Evolutionary conservation across 148 eudicot genomes (phyloP), one percentile per base, ranked within the genome.

Genomic region (Salicornia ramosissima): DNA sequence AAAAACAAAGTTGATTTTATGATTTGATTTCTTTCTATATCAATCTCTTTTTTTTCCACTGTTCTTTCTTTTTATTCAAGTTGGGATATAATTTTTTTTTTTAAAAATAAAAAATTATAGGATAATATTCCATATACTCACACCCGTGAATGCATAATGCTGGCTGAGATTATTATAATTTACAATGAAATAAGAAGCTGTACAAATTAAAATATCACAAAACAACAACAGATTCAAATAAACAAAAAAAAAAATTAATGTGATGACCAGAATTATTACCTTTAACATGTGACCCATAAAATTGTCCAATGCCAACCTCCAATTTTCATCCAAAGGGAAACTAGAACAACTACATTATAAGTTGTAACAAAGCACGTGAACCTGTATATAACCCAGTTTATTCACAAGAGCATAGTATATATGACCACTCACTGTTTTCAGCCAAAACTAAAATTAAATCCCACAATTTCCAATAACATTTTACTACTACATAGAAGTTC

Each of bases 231-330:
- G 36, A 46, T 29, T 46, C 39, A 33, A 46, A 45, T 74, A 57
- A 54, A 55, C 43, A 28, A 16, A 14, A 16, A 5, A 8, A 15
- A 19, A 16, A 19, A 3, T 4, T 2, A 43, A 74, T 45, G 19
- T 12, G 31, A 67, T 45, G 22, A 18, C 54, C 56, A 43, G 15
- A 67, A 58, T 30, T 55, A 53, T 64, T 49, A 59, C 25, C 64
- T 24, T n/a, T 24, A 43, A 36, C 77, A 76, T 62, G 77, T 76
- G 83, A 80, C 51, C 64, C 55, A 39, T 70, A 46, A 80, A 68
- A 49, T 42, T 62, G 47, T 72, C 69, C 56, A 54, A 39, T 19
- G 51, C 30, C 61, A 61, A 65, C 46, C 61, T 67, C 58, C 34
- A 51, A 64, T n/a, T 63, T 63, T 43, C 63, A 75, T 31, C 51